phyloP scores from a whole-genome alignment of 2,329 filamentous ascomycete species.

The Dactylellina parvicollis region DNA sequence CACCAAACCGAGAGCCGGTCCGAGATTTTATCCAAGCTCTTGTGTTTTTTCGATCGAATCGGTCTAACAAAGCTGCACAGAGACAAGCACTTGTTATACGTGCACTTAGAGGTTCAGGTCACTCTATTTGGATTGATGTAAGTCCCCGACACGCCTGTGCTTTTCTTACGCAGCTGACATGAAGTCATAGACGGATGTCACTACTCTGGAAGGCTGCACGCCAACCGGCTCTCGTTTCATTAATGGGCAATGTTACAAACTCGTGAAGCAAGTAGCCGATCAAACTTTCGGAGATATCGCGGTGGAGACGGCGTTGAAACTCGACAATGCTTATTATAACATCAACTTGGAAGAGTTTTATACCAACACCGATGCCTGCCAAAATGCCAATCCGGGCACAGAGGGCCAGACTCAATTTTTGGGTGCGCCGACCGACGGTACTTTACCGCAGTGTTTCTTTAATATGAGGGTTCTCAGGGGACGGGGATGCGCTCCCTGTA shows the following conservation, averaged over 20 bases:
- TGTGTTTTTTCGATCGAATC: too few relatives aligned
- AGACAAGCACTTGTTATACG: constrained; percentile 15
- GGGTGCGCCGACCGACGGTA: constrained; percentile 7
- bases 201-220: constrained; percentile 8
- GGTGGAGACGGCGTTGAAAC: constrained; percentile 11
- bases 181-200: neutral
- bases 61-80: constrained; percentile 8
- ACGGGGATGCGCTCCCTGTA: neutral
- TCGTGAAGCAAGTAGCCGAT: neutral
- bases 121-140: constrained; percentile 24
- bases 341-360: constrained; percentile 21
- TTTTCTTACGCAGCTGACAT: neutral
- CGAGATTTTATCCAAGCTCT: too few relatives aligned
- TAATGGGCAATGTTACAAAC: constrained; percentile 17
- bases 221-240: constrained; percentile 33
- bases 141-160: neutral
- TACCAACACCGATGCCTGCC: constrained; percentile 11
- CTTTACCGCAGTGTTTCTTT: constrained; percentile 24
- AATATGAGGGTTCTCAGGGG: constrained; percentile 7
- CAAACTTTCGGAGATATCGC: constrained; percentile 1
- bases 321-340: constrained; percentile 9
- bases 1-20: too few relatives aligned
- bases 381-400: neutral
- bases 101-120: constrained; percentile 17
- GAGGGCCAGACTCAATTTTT: neutral